These are phyloP conservation scores for Tylopilus sp. DNA, from an alignment of 1,284 basidiomycete species.

Conservation along the genomic window DNA sequence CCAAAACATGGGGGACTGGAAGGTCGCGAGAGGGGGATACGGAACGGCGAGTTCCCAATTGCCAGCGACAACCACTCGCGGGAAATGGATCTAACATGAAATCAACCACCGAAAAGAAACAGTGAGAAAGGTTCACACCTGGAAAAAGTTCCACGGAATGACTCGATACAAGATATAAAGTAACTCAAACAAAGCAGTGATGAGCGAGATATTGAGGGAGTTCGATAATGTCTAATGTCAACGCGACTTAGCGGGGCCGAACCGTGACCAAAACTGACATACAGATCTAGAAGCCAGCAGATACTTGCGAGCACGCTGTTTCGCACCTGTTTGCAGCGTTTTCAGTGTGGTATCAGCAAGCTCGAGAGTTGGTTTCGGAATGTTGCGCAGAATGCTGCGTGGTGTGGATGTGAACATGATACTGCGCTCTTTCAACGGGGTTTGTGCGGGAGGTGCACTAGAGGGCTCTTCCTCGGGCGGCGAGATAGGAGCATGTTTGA, in stretches of 20 bases:
- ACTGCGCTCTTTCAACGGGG: conserved; percentile 20
- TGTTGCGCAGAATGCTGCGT: conserved; percentile 25
- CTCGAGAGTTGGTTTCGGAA: conserved; percentile 23
- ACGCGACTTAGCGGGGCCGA: conserved; percentile 5
- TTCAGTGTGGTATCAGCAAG: conserved; percentile 36
- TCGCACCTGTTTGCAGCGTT: conserved; percentile 24
- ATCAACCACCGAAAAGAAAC: conserved; percentile 10
- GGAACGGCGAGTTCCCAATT: conserved; percentile 31
- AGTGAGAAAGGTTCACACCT: conserved; percentile 31
- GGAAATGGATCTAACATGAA: conserved; percentile 17
- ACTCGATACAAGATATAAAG: conserved; percentile 43
- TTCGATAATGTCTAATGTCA: conserved; percentile 49
- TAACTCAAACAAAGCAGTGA: conserved; percentile 46
- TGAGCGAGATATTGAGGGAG: conserved; percentile 49
- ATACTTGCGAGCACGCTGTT: conserved; percentile 19
- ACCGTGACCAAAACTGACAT: conserved; percentile 16
- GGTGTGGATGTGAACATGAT: conserved; percentile 27
- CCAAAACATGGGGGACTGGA: conserved; percentile 48
- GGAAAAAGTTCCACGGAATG: conserved; percentile 44
- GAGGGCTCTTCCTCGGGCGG: conserved; percentile 35
- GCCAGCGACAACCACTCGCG: conserved; percentile 9
- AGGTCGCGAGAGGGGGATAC: conserved; percentile 44
- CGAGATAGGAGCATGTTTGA: conserved; percentile 42
- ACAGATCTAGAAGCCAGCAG: conserved; percentile 44
- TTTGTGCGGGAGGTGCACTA: conserved; percentile 24